A percentile compares a stretch with the other conserved stretches of the same genome.
These are phyloP conservation scores for Sugiyamaella chiloensis DNA, from an alignment of 805 yeast species.

Conservation along the genomic window DNA sequence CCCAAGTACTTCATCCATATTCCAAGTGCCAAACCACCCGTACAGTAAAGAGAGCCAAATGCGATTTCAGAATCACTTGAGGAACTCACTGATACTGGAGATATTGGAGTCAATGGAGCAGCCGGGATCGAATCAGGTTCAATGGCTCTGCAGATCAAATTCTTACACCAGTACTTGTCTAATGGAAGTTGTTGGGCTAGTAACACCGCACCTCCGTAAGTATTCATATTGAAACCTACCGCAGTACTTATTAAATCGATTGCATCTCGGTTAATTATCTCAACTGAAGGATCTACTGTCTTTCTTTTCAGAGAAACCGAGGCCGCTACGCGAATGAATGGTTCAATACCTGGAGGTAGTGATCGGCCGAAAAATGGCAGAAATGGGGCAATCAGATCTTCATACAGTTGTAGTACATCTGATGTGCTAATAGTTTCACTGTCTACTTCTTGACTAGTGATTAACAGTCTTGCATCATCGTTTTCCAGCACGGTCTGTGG, in stretches of 20 bases:
- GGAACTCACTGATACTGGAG: neutral
- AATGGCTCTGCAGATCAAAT: neutral
- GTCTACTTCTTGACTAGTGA: neutral
- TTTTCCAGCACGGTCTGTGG: neutral
- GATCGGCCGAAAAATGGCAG: neutral
- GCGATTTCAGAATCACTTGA: neutral
- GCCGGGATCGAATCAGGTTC: neutral
- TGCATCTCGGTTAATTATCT: neutral
- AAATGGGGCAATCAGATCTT: slow-evolving; percentile 2
- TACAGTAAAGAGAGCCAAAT: neutral
- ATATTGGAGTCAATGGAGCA: neutral
- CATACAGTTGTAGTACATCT: neutral
- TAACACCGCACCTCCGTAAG: neutral
- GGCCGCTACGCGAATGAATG: neutral
- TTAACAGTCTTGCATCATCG: neutral
- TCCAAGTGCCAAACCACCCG: neutral
- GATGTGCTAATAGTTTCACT: neutral
- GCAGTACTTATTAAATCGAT: neutral
- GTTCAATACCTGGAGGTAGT: neutral
- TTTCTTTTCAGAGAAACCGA: neutral
- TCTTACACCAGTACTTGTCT: neutral
- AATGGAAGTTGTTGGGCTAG: neutral
- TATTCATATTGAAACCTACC: neutral
- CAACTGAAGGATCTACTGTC: neutral
- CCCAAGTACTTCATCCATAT: neutral